Conservation (phyloP, 306 rosid genomes). For the Benincasa hispida region DNA sequence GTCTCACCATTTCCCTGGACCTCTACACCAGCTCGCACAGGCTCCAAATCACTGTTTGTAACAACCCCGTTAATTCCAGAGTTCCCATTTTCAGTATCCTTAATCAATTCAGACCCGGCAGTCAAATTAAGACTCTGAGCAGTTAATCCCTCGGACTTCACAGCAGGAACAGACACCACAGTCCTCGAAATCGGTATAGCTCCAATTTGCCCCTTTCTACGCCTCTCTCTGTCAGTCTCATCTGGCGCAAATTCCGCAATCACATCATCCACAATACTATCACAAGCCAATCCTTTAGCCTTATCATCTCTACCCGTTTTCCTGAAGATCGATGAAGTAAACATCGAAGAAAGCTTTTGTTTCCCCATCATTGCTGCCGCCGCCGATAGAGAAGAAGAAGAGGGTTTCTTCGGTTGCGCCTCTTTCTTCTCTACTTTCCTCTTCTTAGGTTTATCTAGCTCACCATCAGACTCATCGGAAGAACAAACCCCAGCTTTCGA, state of each 20-base stretch:
- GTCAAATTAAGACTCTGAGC: constrained; percentile 9
- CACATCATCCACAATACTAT: constrained; percentile 73
- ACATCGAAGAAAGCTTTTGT: constrained; percentile 77
- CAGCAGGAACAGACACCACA: not conserved
- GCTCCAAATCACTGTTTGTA: constrained; percentile 11
- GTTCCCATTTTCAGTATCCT: constrained; percentile 3
- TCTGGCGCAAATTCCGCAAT: constrained; percentile 84
- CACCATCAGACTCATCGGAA: constrained; percentile 68
- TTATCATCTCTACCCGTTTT: constrained; percentile 46
- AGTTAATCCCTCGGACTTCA: constrained; percentile 15
- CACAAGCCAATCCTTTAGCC: constrained; percentile 25
- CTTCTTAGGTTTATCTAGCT: constrained; percentile 37
- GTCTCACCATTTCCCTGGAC: constrained; percentile 5
- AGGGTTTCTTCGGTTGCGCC: constrained; percentile 33
- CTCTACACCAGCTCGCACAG: constrained; percentile 13
- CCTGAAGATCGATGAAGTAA: constrained; percentile 62
- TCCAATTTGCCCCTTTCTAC: constrained; percentile 31
- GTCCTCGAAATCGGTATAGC: constrained; percentile 8
- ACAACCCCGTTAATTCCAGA: not conserved
- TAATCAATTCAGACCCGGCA: constrained; percentile 6
- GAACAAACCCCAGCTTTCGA: constrained; percentile 39
- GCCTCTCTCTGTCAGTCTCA: constrained; percentile 52
- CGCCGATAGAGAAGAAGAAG: constrained; percentile 51
- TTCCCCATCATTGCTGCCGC: constrained; percentile 87
- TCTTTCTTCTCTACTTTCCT: constrained; percentile 55